Evolutionary conservation across 1,284 basidiomycete species (phyloP).

Genomic region (Fomitopsis pinicola): DNA sequence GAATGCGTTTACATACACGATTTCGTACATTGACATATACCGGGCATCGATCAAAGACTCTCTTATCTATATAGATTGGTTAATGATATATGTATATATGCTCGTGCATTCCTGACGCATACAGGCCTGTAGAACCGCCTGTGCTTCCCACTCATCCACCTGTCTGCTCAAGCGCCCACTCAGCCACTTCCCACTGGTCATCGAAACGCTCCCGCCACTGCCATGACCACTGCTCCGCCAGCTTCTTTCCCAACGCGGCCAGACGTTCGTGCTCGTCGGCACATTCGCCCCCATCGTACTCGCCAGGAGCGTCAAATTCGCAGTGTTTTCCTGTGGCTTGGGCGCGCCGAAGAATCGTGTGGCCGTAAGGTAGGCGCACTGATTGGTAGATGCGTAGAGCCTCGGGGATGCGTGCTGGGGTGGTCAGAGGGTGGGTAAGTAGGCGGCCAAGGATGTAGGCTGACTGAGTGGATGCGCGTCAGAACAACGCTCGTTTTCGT

Average conservation of each 20-base stretch:
- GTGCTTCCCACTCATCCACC: neutral
- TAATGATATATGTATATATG: too few species aligned
- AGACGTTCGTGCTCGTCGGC: conserved; percentile 6
- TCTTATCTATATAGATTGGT: too few species aligned
- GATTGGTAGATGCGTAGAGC: conserved; percentile 16
- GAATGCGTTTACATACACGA: too few species aligned
- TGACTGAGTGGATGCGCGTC: conserved; percentile 21
- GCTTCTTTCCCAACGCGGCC: conserved; percentile 9
- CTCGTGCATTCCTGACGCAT: too few species aligned
- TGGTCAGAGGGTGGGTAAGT: conserved; percentile 21
- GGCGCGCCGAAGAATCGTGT: conserved; percentile 12
- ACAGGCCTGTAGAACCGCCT: neutral
- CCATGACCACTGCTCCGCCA: conserved; percentile 19
- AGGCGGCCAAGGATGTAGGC: conserved; percentile 32
- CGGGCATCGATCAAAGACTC: too few species aligned
- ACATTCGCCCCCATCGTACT: conserved; percentile 11
- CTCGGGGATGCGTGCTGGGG: conserved; percentile 4
- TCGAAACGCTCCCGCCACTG: conserved; percentile 18
- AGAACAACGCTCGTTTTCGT: neutral
- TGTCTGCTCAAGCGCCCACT: conserved; percentile 8
- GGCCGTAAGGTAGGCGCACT: conserved; percentile 15
- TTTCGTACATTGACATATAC: too few species aligned
- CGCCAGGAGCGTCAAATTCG: conserved; percentile 9
- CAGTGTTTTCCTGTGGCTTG: conserved; percentile 7
- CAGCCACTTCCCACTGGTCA: conserved; percentile 16